Evolutionary conservation across 139 green algal genomes (phyloP).

Genomic region (Micractinium sp.): DNA sequence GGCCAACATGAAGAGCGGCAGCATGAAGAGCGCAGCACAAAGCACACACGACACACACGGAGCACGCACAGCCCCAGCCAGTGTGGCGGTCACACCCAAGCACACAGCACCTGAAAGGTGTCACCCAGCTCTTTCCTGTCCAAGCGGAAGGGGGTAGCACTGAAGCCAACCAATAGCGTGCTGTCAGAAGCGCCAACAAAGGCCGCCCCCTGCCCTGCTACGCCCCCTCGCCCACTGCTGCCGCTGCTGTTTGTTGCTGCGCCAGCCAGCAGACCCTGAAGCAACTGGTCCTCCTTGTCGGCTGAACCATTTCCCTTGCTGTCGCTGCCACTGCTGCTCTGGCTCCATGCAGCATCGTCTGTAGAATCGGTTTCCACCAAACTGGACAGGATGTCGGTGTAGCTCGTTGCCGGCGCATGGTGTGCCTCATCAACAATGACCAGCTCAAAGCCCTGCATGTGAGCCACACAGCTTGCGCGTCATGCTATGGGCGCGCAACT

Average conservation of each 20-base stretch:
- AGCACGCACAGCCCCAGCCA: background rate
- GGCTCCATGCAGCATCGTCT: background rate
- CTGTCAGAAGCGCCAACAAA: background rate
- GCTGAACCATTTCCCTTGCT: background rate
- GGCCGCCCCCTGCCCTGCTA: background rate
- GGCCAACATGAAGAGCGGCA: no score
- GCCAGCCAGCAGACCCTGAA: background rate
- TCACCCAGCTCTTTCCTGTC: background rate
- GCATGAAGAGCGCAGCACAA: no score
- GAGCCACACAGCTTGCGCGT: background rate
- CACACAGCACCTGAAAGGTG: slow-evolving; percentile 7
- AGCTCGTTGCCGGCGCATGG: slow-evolving; percentile 25
- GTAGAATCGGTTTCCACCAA: background rate
- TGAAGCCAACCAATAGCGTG: slow-evolving; percentile 41
- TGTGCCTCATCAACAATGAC: slow-evolving; percentile 46
- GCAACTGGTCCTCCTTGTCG: background rate
- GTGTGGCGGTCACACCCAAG: background rate
- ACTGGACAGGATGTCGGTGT: slow-evolving; percentile 16
- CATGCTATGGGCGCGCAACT: no score
- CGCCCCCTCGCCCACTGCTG: background rate
- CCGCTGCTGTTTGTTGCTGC: background rate
- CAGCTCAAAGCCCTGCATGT: background rate
- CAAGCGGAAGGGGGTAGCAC: slow-evolving; percentile 33
- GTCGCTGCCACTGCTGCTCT: background rate
- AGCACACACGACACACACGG: no score